Conservation (phyloP, 371 early-diverging fungal genomes). For the Basidiobolus heterosporus region DNA sequence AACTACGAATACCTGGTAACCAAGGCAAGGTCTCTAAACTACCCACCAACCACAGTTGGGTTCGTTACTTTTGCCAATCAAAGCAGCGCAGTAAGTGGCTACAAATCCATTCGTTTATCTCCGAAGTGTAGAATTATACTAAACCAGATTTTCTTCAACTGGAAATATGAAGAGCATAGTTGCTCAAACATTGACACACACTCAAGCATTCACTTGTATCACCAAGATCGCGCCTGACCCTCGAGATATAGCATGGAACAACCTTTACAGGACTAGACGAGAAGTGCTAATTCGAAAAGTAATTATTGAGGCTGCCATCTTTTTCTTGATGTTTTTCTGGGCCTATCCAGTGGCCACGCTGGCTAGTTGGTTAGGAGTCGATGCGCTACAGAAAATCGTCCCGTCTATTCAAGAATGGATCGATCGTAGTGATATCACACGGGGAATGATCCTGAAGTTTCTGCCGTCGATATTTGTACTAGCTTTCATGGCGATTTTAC, state of each 20-base stretch:
- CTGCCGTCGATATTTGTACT: conserved; percentile 43
- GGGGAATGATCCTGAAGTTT: no score
- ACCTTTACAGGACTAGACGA: conserved; percentile 37
- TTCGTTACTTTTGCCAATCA: conserved; percentile 41
- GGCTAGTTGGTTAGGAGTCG: conserved; percentile 28
- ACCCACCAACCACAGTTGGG: conserved; percentile 31
- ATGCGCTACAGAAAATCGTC: conserved; percentile 18
- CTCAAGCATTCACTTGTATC: conserved; percentile 50
- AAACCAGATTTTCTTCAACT: conserved; percentile 1
- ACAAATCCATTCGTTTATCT: conserved; percentile 39
- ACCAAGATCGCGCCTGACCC: conserved; percentile 57
- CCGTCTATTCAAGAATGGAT: not conserved
- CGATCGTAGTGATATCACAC: no score
- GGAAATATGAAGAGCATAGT: conserved; percentile 23
- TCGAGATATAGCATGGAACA: conserved; percentile 57
- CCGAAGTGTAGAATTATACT: conserved; percentile 46
- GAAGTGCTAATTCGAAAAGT: conserved; percentile 26
- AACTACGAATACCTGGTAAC: conserved; percentile 20
- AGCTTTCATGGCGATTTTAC: conserved; percentile 42
- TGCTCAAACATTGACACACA: conserved; percentile 33
- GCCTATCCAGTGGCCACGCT: conserved; percentile 30
- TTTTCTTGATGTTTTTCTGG: conserved; percentile 33
- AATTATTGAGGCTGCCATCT: conserved; percentile 18
- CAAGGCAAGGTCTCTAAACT: conserved; percentile 1
- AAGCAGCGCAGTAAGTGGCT: conserved; percentile 22